phyloP scores from a whole-genome alignment of 1,284 basidiomycete species.

The Apiotrichum siamense region DNA sequence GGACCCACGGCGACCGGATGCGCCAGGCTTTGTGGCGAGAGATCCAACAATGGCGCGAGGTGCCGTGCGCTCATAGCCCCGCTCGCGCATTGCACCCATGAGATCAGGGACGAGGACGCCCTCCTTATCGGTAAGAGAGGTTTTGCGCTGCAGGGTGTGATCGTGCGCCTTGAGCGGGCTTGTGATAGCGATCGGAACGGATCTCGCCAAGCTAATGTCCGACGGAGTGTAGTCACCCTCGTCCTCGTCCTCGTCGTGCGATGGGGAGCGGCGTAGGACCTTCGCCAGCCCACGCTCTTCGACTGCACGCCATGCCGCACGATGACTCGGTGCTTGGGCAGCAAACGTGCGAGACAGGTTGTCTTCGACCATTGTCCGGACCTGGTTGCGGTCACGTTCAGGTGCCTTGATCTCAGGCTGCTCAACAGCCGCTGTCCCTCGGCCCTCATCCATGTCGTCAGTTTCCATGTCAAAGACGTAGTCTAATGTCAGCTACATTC shows the following conservation, averaged over 20 bases:
- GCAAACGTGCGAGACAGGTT: conserved; percentile 44
- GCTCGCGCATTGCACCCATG: conserved; percentile 36
- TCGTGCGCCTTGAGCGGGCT: neutral
- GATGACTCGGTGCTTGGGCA: conserved; percentile 44
- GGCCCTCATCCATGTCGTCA: conserved; percentile 21
- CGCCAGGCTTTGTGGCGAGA: neutral
- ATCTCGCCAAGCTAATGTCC: conserved; percentile 27
- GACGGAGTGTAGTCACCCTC: conserved; percentile 11
- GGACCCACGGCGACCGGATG: conserved; percentile 3
- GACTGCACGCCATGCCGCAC: conserved; percentile 38
- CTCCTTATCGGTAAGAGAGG: conserved; percentile 35
- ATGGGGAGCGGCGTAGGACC: conserved; percentile 9
- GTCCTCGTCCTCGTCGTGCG: conserved; percentile 17
- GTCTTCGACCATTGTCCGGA: conserved; percentile 35
- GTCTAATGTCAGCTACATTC: conserved; percentile 20
- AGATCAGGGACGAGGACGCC: conserved; percentile 40
- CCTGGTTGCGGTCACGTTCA: conserved; percentile 10
- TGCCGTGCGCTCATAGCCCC: neutral
- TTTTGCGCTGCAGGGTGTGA: conserved; percentile 35
- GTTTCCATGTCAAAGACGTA: conserved; percentile 47
- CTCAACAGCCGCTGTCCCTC: neutral
- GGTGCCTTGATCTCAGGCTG: conserved; percentile 3
- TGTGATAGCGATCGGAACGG: conserved; percentile 41
- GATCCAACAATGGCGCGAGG: neutral
- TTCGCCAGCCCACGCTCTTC: conserved; percentile 20